Evolutionary conservation across 305 asterid species (phyloP).

Genomic region (Fraxinus paxiana): DNA sequence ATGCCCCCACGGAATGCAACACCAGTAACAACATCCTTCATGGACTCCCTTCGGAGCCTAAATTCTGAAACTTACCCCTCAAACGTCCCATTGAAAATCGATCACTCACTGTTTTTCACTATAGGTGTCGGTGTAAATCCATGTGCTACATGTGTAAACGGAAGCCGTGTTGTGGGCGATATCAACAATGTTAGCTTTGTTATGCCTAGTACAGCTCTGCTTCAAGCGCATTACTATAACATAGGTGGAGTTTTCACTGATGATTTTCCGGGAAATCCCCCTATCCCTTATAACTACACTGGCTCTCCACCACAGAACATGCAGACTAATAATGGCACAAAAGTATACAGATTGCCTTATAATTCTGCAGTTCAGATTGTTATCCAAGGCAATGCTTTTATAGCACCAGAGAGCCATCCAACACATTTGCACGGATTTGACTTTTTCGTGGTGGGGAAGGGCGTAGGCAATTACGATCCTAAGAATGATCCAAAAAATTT

Average conservation of each 20-base stretch:
- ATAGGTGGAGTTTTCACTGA: conserved; percentile 49
- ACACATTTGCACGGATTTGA: conserved; percentile 63
- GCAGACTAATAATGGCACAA: conserved; percentile 61
- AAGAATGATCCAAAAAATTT: conserved; percentile 42
- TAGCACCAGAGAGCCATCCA: conserved; percentile 79
- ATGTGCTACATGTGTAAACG: conserved; percentile 46
- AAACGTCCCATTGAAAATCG: conserved; percentile 37
- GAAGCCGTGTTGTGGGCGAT: conserved; percentile 44
- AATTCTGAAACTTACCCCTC: conserved; percentile 48
- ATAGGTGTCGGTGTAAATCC: conserved; percentile 60
- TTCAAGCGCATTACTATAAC: conserved; percentile 56
- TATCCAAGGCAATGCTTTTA: conserved; percentile 52
- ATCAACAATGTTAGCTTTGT: conserved; percentile 60
- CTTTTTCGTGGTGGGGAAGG: conserved; percentile 55
- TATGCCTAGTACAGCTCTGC: conserved; percentile 55
- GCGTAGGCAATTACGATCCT: conserved; percentile 56
- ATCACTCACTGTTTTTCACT: conserved; percentile 47
- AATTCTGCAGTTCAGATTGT: conserved; percentile 61
- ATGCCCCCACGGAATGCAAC: conserved; percentile 54
- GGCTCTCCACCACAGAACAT: conserved; percentile 49
- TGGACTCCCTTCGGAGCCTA: conserved; percentile 52
- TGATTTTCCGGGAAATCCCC: conserved; percentile 59
- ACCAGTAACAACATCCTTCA: conserved; percentile 34
- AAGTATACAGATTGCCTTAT: conserved; percentile 44
- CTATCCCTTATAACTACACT: conserved; percentile 50